Base-by-base conservation (phyloP, 306 rosid species). In the Sindora glabra region DNA sequence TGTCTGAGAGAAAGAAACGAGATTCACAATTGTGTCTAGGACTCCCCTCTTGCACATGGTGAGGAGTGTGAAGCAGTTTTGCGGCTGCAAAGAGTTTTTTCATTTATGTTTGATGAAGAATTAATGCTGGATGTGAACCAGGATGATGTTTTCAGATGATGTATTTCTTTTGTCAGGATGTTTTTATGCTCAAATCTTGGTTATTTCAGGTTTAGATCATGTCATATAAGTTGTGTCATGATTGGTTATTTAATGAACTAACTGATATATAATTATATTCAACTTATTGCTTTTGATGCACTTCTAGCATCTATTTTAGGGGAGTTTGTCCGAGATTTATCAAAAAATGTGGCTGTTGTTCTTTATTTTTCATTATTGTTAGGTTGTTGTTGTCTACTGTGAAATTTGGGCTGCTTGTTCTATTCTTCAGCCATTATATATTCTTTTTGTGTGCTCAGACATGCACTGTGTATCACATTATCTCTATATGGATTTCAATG, bases 361-460 rank as follows among this genome's bases (percentile, higher is more conserved):
- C 53, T 33, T 38, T 16, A 11, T 10, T 32, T 72, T 3, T 12
- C 13, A 13, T 34, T 30, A 15, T 22, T 24, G 16, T 26, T 17
- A 27, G 48, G 45, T 36, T 24, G 26, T 9, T 27, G 32, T 19
- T 15, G 45, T 30, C 40, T 12, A 13, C 37, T 15, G 34, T 47
- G 26, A 33, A 48, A 54, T 51, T 56, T 55, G 51, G 25, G 46
- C 22, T 21, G 55, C 60, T 46, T 36, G 64, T 25, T 56, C 40
- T 34, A 23, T 56, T 57, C 68, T 56, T 32, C 26, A 34, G 51
- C 36, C 8, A 32, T 39, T 53, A 9, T 19, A 18, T 44, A 23
- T 67, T 42, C 45, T 9, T 54, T 65, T 47, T 10, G 18, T 25
- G 45, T 33, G 59, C 29, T 64, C 53, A 38, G 53, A 63, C 14